Evolutionary conservation across 2,329 filamentous ascomycete genomes (phyloP).

Genomic region (Macrophomina pseudophaseolina): DNA sequence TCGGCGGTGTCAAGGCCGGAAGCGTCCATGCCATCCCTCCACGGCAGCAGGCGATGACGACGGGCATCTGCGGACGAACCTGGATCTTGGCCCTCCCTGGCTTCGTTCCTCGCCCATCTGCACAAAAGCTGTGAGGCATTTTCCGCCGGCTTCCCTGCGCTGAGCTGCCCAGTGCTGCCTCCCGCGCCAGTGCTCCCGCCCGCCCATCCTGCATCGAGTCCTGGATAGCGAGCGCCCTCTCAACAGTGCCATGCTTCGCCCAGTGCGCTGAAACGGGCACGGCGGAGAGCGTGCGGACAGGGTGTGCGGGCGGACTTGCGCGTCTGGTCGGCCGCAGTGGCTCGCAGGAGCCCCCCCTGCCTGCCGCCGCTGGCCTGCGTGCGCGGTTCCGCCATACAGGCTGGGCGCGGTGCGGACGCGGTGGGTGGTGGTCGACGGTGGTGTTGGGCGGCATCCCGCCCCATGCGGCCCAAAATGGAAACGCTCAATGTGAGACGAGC

Average conservation of each 20-base stretch:
- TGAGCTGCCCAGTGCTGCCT: not conserved
- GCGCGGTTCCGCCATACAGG: slow-evolving; percentile 19
- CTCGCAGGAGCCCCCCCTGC: not conserved
- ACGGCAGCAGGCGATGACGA: slow-evolving; percentile 19
- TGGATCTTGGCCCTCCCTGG: slow-evolving; percentile 11
- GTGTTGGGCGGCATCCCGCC: slow-evolving; percentile 14
- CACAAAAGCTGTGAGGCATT: slow-evolving; percentile 13
- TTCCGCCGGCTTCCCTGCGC: slow-evolving; percentile 21
- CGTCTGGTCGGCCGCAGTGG: not conserved
- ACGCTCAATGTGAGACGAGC: slow-evolving; percentile 13
- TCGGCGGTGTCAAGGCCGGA: slow-evolving; percentile 20
- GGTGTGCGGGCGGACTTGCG: slow-evolving; percentile 18
- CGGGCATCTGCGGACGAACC: slow-evolving; percentile 16
- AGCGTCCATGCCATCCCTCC: slow-evolving; percentile 18
- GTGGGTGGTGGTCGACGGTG: slow-evolving; percentile 1
- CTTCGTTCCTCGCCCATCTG: not conserved
- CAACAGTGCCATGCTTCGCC: slow-evolving; percentile 15
- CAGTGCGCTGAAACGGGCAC: slow-evolving; percentile 23
- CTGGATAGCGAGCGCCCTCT: slow-evolving; percentile 14
- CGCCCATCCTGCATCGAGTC: slow-evolving; percentile 21
- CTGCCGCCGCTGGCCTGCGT: not conserved
- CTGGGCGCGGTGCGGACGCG: not conserved
- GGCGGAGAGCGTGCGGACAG: slow-evolving; percentile 18
- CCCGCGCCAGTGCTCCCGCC: slow-evolving; percentile 21
- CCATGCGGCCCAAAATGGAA: slow-evolving; percentile 10